Conservation (phyloP, 2,329 filamentous ascomycete genomes). For the Fusarium liriodendri region DNA sequence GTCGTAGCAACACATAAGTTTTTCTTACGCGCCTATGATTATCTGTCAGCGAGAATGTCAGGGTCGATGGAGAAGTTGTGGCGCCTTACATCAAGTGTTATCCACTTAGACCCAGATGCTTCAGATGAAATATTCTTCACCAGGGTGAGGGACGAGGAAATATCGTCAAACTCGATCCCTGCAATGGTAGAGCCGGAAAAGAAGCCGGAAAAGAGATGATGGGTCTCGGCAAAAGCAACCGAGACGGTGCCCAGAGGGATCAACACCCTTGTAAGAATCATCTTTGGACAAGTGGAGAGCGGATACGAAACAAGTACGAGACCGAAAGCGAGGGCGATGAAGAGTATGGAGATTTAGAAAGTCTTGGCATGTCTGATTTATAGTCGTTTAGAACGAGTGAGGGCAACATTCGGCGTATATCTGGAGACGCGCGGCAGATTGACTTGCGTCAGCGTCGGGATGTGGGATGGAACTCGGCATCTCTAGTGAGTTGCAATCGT, state of each 20-base stretch:
- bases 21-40: not conserved
- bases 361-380: not conserved
- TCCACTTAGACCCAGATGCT: not conserved
- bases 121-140: not conserved
- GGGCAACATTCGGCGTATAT: not conserved
- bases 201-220: slow-evolving; percentile 19
- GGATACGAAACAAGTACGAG: not conserved
- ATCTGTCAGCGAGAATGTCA: not conserved
- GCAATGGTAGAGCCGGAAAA: slow-evolving; percentile 12
- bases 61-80: not conserved
- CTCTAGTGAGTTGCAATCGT: not conserved
- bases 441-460: not conserved
- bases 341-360: not conserved
- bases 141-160: not conserved
- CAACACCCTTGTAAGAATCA: not conserved
- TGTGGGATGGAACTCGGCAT: not conserved
- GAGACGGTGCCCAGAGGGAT: not conserved
- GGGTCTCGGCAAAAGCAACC: not conserved
- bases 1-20: slow-evolving; percentile 5
- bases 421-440: not conserved
- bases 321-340: not conserved
- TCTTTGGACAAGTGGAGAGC: not conserved
- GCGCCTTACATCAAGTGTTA: not conserved
- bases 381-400: not conserved
- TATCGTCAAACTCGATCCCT: not conserved